phyloP scores from a whole-genome alignment of 2,329 filamentous ascomycete species.

The Stylonectria norvegica region DNA sequence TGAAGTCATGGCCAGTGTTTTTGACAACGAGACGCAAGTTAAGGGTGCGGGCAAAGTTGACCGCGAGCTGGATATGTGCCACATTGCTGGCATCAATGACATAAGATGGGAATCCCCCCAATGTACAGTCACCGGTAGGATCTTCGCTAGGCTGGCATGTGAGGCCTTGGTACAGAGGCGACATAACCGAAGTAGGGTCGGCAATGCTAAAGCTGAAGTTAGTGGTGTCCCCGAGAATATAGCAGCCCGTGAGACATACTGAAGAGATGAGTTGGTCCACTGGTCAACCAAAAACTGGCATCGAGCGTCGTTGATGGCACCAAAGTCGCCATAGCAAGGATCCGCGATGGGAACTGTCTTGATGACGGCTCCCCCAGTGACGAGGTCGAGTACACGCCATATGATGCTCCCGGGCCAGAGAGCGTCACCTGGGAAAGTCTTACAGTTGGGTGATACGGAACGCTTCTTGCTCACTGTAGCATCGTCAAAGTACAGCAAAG shows the following conservation, averaged over 20 bases:
- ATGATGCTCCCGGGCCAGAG: constrained; percentile 26
- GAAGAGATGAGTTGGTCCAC: constrained; percentile 26
- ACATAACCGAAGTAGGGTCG: constrained; percentile 41
- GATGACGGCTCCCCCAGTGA: constrained; percentile 31
- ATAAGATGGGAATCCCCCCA: constrained; percentile 43
- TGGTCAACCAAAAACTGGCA: constrained; percentile 27
- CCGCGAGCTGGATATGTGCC: constrained; percentile 42
- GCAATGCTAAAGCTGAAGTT: constrained; percentile 21
- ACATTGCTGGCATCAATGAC: constrained; percentile 40
- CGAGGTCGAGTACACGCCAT: constrained; percentile 35
- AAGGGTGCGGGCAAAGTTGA: constrained; percentile 44
- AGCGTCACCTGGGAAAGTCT: constrained; percentile 32
- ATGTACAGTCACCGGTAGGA: constrained; percentile 27
- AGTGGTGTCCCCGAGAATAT: neutral
- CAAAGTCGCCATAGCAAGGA: constrained; percentile 27
- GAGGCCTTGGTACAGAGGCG: constrained; percentile 37
- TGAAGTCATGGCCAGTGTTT: constrained; percentile 49
- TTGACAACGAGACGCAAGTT: constrained; percentile 46
- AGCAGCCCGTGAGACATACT: constrained; percentile 10
- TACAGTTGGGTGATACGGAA: constrained; percentile 21
- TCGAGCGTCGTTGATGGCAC: constrained; percentile 20
- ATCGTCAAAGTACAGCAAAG: constrained; percentile 11
- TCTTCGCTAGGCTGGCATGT: constrained; percentile 34
- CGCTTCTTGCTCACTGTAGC: constrained; percentile 1
- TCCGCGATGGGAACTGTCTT: constrained; percentile 32